phyloP scores from a whole-genome alignment of 257 asterid species.

The Solanum pinnatisectum region DNA sequence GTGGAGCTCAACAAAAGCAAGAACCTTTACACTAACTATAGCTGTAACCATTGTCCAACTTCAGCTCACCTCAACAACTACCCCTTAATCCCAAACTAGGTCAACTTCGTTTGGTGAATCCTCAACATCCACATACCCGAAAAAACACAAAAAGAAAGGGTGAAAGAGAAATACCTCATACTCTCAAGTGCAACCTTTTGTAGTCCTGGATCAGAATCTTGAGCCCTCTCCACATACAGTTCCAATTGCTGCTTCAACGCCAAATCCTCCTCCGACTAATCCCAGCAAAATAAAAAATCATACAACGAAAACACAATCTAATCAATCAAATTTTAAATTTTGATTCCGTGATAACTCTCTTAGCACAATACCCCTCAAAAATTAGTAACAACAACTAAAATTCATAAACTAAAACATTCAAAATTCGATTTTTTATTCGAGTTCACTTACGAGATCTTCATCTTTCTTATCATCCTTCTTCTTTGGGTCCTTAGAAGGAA shows the following conservation, averaged over 20 bases:
- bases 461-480: constrained; percentile 95
- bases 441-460: constrained; percentile 79
- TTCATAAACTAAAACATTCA: not conserved
- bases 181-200: constrained; percentile 86
- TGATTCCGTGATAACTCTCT: not conserved
- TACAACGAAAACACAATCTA: not conserved
- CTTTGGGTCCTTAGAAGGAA: constrained; percentile 65
- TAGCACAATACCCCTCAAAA: not conserved
- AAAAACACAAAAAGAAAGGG: not conserved
- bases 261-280: constrained; percentile 88
- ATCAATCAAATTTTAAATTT: not conserved
- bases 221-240: constrained; percentile 85
- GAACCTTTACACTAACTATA: not conserved
- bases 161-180: constrained; percentile 53
- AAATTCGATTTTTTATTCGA: not conserved
- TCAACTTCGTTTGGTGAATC: not conserved
- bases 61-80: not conserved
- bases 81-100: not conserved
- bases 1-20: not conserved
- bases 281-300: not conserved
- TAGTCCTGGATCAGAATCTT: constrained; percentile 75
- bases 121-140: not conserved
- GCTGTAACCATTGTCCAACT: not conserved
- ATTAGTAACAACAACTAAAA: not conserved
- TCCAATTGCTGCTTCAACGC: constrained; percentile 89